Base-by-base conservation (phyloP, 352 stramenopile genomes). In the Pythium rishiriense region DNA sequence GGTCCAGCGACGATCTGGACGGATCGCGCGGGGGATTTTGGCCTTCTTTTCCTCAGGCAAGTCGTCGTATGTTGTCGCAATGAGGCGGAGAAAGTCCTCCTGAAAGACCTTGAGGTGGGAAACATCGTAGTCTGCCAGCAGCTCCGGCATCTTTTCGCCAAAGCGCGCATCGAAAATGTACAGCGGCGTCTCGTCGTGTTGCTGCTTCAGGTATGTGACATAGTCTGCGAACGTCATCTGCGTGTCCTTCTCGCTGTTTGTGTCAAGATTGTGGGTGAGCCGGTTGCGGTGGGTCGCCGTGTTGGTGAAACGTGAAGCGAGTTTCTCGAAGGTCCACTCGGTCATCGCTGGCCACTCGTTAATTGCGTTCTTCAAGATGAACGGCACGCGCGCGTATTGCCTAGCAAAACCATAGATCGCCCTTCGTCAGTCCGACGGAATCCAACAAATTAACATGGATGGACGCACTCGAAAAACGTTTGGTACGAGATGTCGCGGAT, bases 81-180 rank as follows among this genome's bases (percentile, higher is more conserved):
- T 49, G 19, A 61, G 41, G 29, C 51, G 49, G 6, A 96, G 51
- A 39, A 93, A 81, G 50, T 96, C 87, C 76, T 96, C 81, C 14
- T 74, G 65, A 64, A 96, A 96, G 22, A 94, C 54, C 39, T 83
- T 75, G 22, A 93, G 74, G 48, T 86, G 72, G 25, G 78, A 58
- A 3, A 90, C 57, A 9, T 69, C 69, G 62, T 94, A 96, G 56
- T 96, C 87, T 12, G 66, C 58, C 26, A 96, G 52, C 54, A 96
- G 65, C 15, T 60, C 42, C 15, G 87, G 85, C 70, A 93, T 90
- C 48, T 93, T 92, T 56, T 91, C 83, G 39, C 84, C 87, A 76
- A 96, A 95, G 41, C 74, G 70, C 22, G 83, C 67, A 48, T 96
- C 87, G 35, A 96, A 96, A 41, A 96, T 93, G 72, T 96, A 96